Evolutionary conservation across 805 yeast species (phyloP).

Genomic region (Teunomyces barrocoloradensis): DNA sequence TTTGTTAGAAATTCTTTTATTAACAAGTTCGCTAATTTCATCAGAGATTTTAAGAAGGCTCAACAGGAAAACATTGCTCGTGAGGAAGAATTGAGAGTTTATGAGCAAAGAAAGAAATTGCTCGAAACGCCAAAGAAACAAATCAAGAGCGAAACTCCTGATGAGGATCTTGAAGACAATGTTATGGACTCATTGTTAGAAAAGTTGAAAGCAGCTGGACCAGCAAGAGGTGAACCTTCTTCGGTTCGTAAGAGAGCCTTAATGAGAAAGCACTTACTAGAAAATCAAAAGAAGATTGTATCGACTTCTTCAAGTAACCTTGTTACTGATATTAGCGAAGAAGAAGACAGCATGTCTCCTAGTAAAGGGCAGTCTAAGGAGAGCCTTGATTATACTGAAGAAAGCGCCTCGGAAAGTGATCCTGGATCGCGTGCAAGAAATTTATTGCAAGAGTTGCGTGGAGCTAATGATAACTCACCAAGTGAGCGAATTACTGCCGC

Average conservation of each 20-base stretch:
- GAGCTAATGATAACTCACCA: conserved; percentile 19
- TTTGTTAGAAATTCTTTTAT: conserved; percentile 59
- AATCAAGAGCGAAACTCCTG: conserved; percentile 20
- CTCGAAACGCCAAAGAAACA: conserved; percentile 46
- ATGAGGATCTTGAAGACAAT: conserved; percentile 40
- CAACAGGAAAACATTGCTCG: conserved; percentile 61
- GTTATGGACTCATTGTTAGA: conserved; percentile 87
- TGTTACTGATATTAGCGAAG: conserved; percentile 1
- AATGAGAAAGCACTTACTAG: conserved; percentile 58
- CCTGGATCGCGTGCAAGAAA: conserved; percentile 61
- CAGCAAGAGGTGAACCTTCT: conserved; percentile 70
- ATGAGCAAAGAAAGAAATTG: conserved; percentile 72
- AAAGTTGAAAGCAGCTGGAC: conserved; percentile 83
- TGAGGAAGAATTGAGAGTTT: conserved; percentile 67
- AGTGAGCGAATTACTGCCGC: conserved; percentile 36
- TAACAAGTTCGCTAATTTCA: conserved; percentile 57
- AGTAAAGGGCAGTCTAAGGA: conserved; percentile 3
- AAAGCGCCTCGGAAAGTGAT: conserved; percentile 26
- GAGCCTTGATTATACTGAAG: background rate
- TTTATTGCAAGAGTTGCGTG: conserved; percentile 60
- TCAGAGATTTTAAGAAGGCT: conserved; percentile 59
- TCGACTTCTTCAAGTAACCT: conserved; percentile 6
- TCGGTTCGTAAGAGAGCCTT: conserved; percentile 79
- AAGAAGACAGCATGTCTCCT: conserved; percentile 15
- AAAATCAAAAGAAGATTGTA: conserved; percentile 9